Evolutionary conservation across 768 basidiomycete genomes (phyloP), one percentile per base, ranked within the genome.

Genomic region (Psilocybe cubensis): DNA sequence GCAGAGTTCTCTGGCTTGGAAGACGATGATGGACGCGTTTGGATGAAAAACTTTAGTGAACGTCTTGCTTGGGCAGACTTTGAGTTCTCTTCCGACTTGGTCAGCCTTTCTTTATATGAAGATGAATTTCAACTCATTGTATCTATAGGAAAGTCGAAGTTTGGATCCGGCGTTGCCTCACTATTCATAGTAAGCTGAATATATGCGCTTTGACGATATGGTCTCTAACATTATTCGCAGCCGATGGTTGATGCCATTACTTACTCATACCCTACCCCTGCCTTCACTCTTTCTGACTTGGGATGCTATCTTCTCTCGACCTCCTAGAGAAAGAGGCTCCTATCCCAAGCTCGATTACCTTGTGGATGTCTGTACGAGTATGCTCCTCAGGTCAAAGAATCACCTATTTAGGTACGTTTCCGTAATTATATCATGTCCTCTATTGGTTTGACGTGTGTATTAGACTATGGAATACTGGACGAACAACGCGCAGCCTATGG

Each of bases 1-100:
- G 84, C 85, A 24, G 91, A 92, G 64, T 83, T 92, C 47, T 76
- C 83, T 1, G 91, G 90, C 49, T 68, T 93, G n/a, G 86, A 87
- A 50, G 84, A 86, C 56, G 85, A 86, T 25, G 82, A 81, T 14
- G 83, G 81, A 6, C 79, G 74, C 46, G 41, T 78, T 23, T 92
- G 88, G 89, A 85, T 84, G 74, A 78, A 72, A 49, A 83, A 77
- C 57, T 74, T 93, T 35, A 81, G 86, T 28, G 82, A 86, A 27
- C 76, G 84, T 29, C 58, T 91, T 14, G 70, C 73, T 25, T 85
- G 81, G 83, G 86, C 82, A 6, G 91, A 93, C 65, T 64, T 66
- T 7, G 89, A 91, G 25, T 75, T 91, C 38, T 81, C 76, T 20
- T 73, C 74, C 25, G 81, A 80, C 63, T 67, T 93, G 70, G 91